phyloP scores from a whole-genome alignment of 1,284 basidiomycete genomes.

The Agroathelia rolfsii region DNA sequence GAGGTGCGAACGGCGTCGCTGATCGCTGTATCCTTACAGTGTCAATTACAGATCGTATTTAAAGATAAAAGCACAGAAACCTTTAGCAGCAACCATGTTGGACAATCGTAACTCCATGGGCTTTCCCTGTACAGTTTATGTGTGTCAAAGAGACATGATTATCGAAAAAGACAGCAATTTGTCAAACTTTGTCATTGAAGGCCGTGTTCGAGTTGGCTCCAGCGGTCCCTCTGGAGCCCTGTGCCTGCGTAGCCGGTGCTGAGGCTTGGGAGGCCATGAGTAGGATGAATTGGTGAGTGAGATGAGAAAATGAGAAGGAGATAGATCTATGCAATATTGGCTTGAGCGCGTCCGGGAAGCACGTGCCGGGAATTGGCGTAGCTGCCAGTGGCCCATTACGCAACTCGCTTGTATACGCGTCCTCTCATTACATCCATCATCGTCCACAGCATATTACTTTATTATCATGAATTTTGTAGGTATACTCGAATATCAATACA shows the following conservation, averaged over 20 bases:
- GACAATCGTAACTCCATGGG: constrained; percentile 90
- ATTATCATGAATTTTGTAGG: constrained; percentile 55
- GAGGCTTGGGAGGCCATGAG: constrained; percentile 34
- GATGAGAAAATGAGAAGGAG: constrained; percentile 10
- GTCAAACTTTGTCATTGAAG: constrained; percentile 73
- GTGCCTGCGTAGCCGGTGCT: constrained; percentile 25
- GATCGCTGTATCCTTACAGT: constrained; percentile 55
- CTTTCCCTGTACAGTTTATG: constrained; percentile 54
- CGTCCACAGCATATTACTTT: constrained; percentile 5
- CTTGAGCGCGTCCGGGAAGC: constrained; percentile 16
- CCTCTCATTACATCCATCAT: background rate
- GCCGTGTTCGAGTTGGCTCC: constrained; percentile 49
- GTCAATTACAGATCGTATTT: constrained; percentile 11
- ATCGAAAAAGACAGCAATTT: constrained; percentile 3
- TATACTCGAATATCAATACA: constrained; percentile 7
- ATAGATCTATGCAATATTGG: constrained; percentile 9
- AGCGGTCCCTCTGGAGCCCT: constrained; percentile 22
- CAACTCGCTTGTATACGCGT: constrained; percentile 20
- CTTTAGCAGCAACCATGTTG: constrained; percentile 95
- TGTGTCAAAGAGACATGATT: constrained; percentile 20
- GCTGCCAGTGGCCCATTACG: constrained; percentile 2
- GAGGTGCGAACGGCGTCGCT: constrained; percentile 97
- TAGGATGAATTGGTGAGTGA: too few relatives aligned
- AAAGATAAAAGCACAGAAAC: constrained; percentile 29
- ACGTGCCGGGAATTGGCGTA: too few relatives aligned